Conservation (phyloP, 805 yeast genomes). For the Ogataea saltuana region DNA sequence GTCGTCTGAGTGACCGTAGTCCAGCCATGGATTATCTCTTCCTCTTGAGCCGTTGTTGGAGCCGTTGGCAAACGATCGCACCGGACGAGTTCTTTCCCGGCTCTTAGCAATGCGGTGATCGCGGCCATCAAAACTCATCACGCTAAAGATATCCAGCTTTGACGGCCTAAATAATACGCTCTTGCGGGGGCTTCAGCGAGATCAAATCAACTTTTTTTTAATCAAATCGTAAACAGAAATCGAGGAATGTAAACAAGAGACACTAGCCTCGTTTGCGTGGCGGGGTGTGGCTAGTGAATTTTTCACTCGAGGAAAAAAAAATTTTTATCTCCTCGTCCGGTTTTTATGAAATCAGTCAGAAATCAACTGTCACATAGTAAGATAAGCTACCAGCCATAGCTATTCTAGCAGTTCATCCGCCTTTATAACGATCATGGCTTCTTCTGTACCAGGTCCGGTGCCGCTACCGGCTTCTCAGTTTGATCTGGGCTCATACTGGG, state of each 20-base stretch:
- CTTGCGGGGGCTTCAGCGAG: too few species aligned
- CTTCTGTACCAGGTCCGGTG: conserved; percentile 80
- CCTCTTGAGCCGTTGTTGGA: conserved; percentile 2
- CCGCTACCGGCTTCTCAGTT: conserved; percentile 77
- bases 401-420: too few species aligned
- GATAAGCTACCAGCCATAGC: too few species aligned
- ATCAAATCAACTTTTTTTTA: neutral
- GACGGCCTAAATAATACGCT: too few species aligned
- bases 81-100: too few species aligned
- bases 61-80: neutral
- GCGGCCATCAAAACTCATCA: conserved; percentile 3
- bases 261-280: conserved; percentile 1
- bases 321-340: neutral
- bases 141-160: too few species aligned
- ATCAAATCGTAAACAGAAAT: conserved; percentile 1
- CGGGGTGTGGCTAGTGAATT: conserved; percentile 1
- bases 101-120: neutral
- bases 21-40: conserved; percentile 20
- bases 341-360: conserved; percentile 10
- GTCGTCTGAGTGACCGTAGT: neutral
- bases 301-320: neutral
- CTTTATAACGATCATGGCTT: conserved; percentile 59
- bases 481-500: conserved; percentile 84
- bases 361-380: too few species aligned
- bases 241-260: conserved; percentile 5